These are phyloP conservation scores for Cryptococcus sp. DNA, from an alignment of 1,284 basidiomycete species.

Conservation along the genomic window DNA sequence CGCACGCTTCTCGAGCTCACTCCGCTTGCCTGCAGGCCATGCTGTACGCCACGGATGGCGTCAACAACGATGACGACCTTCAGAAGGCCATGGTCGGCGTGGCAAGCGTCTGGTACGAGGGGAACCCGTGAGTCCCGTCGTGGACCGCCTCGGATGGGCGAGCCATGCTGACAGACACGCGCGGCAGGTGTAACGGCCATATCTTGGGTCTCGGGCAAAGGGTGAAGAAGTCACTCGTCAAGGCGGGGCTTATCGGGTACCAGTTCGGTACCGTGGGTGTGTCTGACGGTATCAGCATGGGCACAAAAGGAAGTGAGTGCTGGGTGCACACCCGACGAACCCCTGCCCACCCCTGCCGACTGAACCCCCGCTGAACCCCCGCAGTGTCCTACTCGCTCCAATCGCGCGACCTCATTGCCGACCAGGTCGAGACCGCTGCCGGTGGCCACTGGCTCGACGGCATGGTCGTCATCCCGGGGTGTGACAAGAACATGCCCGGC, in stretches of 20 bases:
- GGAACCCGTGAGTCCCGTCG: slow-evolving; percentile 58
- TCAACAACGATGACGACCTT: slow-evolving; percentile 72
- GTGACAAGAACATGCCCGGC: slow-evolving; percentile 98
- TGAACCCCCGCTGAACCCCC: slow-evolving; percentile 3
- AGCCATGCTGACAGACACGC: neutral
- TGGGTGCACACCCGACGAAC: slow-evolving; percentile 1
- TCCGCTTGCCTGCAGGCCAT: slow-evolving; percentile 65
- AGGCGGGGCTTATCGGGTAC: slow-evolving; percentile 81
- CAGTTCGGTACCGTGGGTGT: slow-evolving; percentile 97
- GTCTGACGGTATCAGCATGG: slow-evolving; percentile 97
- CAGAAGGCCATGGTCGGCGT: slow-evolving; percentile 94
- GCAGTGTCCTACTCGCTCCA: slow-evolving; percentile 86
- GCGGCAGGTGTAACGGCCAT: slow-evolving; percentile 80
- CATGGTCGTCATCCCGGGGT: slow-evolving; percentile 92
- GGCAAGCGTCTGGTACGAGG: slow-evolving; percentile 91
- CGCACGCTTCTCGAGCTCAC: neutral
- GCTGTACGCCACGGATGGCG: slow-evolving; percentile 91
- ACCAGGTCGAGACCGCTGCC: slow-evolving; percentile 92
- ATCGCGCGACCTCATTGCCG: slow-evolving; percentile 93
- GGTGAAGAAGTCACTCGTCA: slow-evolving; percentile 72
- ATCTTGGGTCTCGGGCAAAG: slow-evolving; percentile 81
- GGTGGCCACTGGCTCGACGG: slow-evolving; percentile 98
- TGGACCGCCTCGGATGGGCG: neutral
- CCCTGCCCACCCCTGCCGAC: neutral
- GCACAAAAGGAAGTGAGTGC: slow-evolving; percentile 65